phyloP scores from a whole-genome alignment of 345 rosid species.

The Citrus cavaleriei region DNA sequence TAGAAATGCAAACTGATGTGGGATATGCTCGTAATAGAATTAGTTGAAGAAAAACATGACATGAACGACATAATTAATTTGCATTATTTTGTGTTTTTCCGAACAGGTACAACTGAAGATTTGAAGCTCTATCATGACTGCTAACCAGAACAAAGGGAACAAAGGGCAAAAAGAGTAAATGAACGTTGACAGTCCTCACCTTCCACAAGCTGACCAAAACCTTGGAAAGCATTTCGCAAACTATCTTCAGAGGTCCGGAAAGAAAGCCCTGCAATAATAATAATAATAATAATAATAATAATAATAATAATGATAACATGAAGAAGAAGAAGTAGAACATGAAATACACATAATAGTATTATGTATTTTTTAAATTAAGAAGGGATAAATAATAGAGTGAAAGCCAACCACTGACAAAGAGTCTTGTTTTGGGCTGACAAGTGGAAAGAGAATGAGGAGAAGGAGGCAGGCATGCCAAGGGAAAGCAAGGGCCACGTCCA shows the following conservation, averaged over 20 bases:
- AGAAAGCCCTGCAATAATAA: constrained; percentile 54
- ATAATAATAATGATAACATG: no score
- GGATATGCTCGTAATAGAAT: no score
- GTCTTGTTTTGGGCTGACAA: constrained; percentile 40
- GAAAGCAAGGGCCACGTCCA: constrained; percentile 2
- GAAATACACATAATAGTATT: neutral
- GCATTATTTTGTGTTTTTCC: no score
- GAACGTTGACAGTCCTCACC: constrained; percentile 29
- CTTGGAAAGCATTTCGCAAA: constrained; percentile 62
- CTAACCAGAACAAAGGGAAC: constrained; percentile 1
- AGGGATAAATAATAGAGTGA: neutral
- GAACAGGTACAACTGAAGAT: no score
- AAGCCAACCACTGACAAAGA: constrained; percentile 60
- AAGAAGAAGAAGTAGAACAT: neutral
- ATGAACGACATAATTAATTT: no score
- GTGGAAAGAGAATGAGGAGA: constrained; percentile 27
- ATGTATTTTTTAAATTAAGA: no score
- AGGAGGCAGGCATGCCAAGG: constrained; percentile 20
- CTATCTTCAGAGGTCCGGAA: constrained; percentile 73
- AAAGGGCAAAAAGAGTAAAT: neutral
- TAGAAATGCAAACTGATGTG: no score
- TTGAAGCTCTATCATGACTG: no score
- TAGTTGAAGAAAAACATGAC: no score
- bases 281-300: no score
- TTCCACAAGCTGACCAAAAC: constrained; percentile 60